phyloP scores from a whole-genome alignment of 768 basidiomycete species.

The Amyloporia xantha region DNA sequence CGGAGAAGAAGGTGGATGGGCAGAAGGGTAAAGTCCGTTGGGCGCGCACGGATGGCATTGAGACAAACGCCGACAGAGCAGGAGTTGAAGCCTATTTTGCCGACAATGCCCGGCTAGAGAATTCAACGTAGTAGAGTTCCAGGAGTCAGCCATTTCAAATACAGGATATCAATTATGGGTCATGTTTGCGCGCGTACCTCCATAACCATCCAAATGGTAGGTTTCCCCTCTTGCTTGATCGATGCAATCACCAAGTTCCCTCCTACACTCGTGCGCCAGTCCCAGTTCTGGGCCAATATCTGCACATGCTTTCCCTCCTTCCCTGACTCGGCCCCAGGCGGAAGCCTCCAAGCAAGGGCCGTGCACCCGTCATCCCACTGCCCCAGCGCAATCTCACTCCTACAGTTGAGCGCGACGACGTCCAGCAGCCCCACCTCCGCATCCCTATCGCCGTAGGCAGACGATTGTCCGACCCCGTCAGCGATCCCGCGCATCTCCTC shows the following conservation, averaged over 20 bases:
- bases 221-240: constrained; percentile 23
- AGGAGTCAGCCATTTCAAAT: no score
- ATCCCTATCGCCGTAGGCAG: no score
- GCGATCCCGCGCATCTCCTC: constrained; percentile 31
- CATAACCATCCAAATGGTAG: constrained; percentile 30
- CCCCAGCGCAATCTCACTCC: constrained; percentile 32
- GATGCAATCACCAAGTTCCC: constrained; percentile 28
- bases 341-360: constrained; percentile 24
- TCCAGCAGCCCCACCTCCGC: constrained; percentile 19
- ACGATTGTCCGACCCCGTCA: constrained; percentile 23
- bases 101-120: constrained; percentile 29
- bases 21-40: constrained; percentile 22
- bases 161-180: neutral
- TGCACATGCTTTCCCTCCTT: no score
- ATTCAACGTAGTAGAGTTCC: no score
- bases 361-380: constrained; percentile 33
- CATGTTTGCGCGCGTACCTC: constrained; percentile 22
- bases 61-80: constrained; percentile 30
- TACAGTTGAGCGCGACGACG: constrained; percentile 30
- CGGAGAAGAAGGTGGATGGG: constrained; percentile 30
- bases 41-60: constrained; percentile 30
- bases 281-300: constrained; percentile 33
- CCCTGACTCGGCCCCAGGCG: neutral
- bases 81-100: constrained; percentile 33
- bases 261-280: constrained; percentile 27